Percentiles rank a stretch among this genome's conserved stretches.
Evolutionary conservation across 345 rosid genomes (phyloP).

Genomic region (Brassica cretica): DNA sequence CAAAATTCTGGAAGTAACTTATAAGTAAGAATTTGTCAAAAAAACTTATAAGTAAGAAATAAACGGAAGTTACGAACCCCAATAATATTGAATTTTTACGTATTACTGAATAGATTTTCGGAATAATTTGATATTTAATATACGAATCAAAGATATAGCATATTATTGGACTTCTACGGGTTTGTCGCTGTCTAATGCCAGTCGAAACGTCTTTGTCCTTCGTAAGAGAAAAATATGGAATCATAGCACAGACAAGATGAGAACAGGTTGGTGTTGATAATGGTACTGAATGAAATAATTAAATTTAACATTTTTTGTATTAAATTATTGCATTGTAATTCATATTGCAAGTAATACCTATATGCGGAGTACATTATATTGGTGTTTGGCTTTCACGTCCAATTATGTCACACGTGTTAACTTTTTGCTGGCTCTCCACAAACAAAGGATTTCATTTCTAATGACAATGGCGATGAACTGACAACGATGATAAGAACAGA

Average conservation of each 20-base stretch:
- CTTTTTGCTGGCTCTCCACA: conserved; percentile 33
- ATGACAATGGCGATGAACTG: neutral
- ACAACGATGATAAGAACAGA: neutral
- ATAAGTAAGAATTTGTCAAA: too few relatives aligned
- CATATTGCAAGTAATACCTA: conserved; percentile 15
- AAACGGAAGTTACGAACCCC: too few relatives aligned
- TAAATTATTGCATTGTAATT: neutral
- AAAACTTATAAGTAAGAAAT: too few relatives aligned
- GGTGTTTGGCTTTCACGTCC: conserved; percentile 10
- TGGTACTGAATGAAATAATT: neutral
- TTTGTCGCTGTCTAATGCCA: conserved; percentile 23
- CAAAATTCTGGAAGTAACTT: neutral
- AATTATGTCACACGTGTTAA: conserved; percentile 29
- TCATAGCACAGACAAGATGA: conserved; percentile 9
- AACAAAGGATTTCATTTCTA: neutral
- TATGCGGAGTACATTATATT: conserved; percentile 18
- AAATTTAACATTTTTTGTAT: neutral
- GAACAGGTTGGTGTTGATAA: conserved; percentile 13
- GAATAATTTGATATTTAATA: neutral
- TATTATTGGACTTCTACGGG: neutral
- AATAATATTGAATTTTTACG: too few relatives aligned
- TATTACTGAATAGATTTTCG: neutral
- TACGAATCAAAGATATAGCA: neutral
- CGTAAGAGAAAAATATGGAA: neutral
- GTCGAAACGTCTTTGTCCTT: conserved; percentile 22